Percentiles rank a stretch among this genome's conserved stretches.
Conservation (phyloP, 2,329 filamentous ascomycete genomes). For the Rosellinia necatrix region DNA sequence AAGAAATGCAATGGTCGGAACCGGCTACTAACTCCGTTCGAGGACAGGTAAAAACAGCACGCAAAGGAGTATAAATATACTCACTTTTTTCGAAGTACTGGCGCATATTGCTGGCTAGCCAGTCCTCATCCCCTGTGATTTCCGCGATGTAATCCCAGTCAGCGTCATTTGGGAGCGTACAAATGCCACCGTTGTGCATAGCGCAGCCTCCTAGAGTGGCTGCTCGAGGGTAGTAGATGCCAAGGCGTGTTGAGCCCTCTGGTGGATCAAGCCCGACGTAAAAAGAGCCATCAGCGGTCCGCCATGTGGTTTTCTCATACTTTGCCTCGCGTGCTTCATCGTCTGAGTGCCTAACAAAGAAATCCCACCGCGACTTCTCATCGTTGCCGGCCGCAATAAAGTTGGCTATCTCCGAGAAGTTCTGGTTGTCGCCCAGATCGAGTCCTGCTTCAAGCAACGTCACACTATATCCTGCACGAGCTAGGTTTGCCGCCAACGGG, state of each 20-base stretch:
- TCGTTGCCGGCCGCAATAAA: constrained; percentile 49
- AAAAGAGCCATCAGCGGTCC: constrained; percentile 37
- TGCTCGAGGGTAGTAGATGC: constrained; percentile 43
- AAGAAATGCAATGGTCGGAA: not conserved
- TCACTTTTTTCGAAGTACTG: constrained; percentile 29
- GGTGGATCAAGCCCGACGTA: constrained; percentile 43
- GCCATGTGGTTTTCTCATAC: constrained; percentile 40
- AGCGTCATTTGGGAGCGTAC: constrained; percentile 38
- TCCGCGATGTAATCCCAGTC: constrained; percentile 40
- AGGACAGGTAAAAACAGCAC: not conserved
- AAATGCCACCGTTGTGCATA: constrained; percentile 40
- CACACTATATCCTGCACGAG: constrained; percentile 57
- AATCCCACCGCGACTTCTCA: constrained; percentile 55
- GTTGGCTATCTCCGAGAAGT: constrained; percentile 38
- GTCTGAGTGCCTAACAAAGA: constrained; percentile 59
- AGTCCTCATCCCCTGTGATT: constrained; percentile 37
- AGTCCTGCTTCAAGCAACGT: constrained; percentile 62
- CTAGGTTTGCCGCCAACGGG: constrained; percentile 58
- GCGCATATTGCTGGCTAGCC: constrained; percentile 33
- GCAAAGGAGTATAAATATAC: not conserved
- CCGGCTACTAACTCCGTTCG: not conserved
- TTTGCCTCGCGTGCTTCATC: constrained; percentile 57
- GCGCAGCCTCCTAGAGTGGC: constrained; percentile 44
- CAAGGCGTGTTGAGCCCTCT: constrained; percentile 38
- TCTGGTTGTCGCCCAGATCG: constrained; percentile 45